Evolutionary conservation across 495 filamentous ascomycete genomes (phyloP).

Genomic region (Entonaema liquescens): DNA sequence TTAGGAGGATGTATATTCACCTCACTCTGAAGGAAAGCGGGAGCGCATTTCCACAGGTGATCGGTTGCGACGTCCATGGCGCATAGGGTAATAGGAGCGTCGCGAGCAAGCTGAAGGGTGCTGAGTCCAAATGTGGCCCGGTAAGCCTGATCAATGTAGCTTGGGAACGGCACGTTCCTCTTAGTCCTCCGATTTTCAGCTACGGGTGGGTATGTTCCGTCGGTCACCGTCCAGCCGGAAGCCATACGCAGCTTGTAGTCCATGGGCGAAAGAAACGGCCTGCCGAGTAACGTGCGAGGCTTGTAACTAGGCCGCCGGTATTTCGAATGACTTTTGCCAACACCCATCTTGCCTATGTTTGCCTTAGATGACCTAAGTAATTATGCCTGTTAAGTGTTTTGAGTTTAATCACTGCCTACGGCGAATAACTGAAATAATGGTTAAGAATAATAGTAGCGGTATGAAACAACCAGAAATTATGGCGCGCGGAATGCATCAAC

Average conservation of each 20-base stretch:
- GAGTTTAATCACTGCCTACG: not conserved
- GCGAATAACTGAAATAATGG: not conserved
- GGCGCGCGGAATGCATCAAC: slow-evolving; percentile 1
- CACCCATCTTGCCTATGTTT: not conserved
- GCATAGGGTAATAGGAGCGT: slow-evolving; percentile 25
- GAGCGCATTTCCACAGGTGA: slow-evolving; percentile 37
- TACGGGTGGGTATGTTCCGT: slow-evolving; percentile 35
- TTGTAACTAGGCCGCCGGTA: not conserved
- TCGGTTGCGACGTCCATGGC: slow-evolving; percentile 34
- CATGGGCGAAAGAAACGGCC: not conserved
- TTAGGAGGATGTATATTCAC: slow-evolving; percentile 17
- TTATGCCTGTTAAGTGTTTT: not conserved
- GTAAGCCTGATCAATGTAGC: slow-evolving; percentile 1
- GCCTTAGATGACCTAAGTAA: not conserved
- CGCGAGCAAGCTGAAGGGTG: slow-evolving; percentile 36
- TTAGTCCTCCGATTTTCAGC: slow-evolving; percentile 31
- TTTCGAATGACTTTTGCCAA: not conserved
- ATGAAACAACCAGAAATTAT: not conserved
- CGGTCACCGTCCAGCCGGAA: slow-evolving; percentile 37
- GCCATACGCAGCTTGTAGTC: slow-evolving; percentile 29
- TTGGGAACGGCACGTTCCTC: slow-evolving; percentile 36
- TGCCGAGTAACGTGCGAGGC: not conserved
- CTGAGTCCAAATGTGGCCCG: slow-evolving; percentile 35
- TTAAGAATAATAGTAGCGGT: not conserved
- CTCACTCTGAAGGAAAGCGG: not conserved